Conservation (phyloP, 768 basidiomycete species). For the Trametes villosa region DNA sequence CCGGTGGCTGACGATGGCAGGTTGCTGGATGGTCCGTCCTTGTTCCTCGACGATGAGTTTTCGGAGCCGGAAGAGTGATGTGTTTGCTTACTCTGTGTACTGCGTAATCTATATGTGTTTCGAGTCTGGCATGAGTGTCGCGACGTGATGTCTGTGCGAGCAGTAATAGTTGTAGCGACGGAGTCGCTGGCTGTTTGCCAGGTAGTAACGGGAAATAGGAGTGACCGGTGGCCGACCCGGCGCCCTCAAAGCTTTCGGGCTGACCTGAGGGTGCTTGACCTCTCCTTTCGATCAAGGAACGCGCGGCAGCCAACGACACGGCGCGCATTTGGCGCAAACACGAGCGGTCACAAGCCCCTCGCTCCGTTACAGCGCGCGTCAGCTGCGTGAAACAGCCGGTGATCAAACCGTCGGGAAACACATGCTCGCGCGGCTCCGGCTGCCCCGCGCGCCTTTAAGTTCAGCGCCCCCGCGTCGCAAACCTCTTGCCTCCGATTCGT, state of each 20-base stretch:
- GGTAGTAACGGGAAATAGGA: no score
- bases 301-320: not conserved
- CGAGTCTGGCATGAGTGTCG: not conserved
- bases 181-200: no score
- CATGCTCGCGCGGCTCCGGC: conserved; percentile 8
- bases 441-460: conserved; percentile 9
- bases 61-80: conserved; percentile 7
- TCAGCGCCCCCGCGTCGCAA: conserved; percentile 2
- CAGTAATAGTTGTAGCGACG: no score
- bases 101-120: not conserved
- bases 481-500: conserved; percentile 16
- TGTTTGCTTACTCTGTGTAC: not conserved
- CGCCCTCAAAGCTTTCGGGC: no score
- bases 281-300: no score
- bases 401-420: conserved; percentile 21
- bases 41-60: conserved; percentile 19
- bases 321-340: not conserved
- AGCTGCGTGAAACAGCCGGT: conserved; percentile 6
- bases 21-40: conserved; percentile 21
- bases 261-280: no score
- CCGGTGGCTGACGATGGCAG: not conserved
- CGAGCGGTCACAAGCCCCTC: conserved; percentile 15
- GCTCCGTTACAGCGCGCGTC: conserved; percentile 6
- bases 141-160: no score
- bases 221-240: no score